Base-by-base conservation (phyloP, 139 green algal genomes). In the Chlamydomonas asymmetrica region DNA sequence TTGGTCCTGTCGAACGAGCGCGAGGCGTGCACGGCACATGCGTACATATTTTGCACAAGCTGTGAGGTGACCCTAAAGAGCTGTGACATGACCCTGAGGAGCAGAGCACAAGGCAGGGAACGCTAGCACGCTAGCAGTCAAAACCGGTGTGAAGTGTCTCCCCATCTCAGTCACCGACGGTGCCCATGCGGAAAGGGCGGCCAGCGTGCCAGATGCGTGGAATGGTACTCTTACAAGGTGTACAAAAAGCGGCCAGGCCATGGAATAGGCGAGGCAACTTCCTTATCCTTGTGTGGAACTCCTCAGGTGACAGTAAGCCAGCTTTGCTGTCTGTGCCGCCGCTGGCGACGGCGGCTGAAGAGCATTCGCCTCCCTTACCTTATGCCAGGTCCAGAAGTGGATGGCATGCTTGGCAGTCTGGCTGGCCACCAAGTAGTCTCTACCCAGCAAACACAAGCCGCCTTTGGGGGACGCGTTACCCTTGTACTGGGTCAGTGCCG, bases 331-430 rank as follows among this genome's bases (percentile, higher is more conserved):
- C 22, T 2, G n/a, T 8, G n/a, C 32, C 23, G 54, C 31, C 13
- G 39, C 41, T 34, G 20, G 37, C 60, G 40, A 20, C 18, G 31
- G 16, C 18, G 23, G n/a, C 10, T 7, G 35, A 16, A 20, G 10
- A 31, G 9, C 41, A 4, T 1, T 16, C 25, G 37, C n/a, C 32
- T 20, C 32, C 2, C 18, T 20, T 65, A 93, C 91, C 84, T 92
- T 94, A 67, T 93, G 82, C 91, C 88, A 97, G 0, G 87, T 83
- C 89, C 89, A 97, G 67, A 92, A 88, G 57, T 95, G 88, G 10
- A 97, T 34, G 0, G 80, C 76, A 2, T 86, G 83, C 62, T 92
- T 93, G 35, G 49, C 45, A 5, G 50, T 50, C 74, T 97, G 93
- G 2, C 83, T 81, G 27, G 81, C 76, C n/a, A 86, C 73, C 3